Conservation (phyloP, 768 basidiomycete species). For the Candolleomyces eurysporus region DNA sequence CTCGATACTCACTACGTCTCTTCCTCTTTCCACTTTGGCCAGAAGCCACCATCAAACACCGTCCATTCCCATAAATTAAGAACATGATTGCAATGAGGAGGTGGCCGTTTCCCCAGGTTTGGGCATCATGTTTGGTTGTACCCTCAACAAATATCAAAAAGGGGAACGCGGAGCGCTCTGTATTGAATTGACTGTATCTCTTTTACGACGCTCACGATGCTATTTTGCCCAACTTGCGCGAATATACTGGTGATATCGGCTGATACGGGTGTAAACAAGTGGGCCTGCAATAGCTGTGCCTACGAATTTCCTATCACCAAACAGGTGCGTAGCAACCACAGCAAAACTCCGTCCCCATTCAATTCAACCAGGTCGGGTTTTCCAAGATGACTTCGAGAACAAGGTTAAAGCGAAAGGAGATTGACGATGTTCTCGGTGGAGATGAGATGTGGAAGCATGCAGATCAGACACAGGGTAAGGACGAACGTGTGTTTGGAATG, state of each 20-base stretch:
- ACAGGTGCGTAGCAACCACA: conserved; percentile 46
- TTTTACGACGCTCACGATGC: conserved; percentile 45
- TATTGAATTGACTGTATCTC: background rate
- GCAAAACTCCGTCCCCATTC: background rate
- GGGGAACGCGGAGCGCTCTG: background rate
- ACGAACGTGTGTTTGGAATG: background rate
- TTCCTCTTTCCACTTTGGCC: too few relatives aligned
- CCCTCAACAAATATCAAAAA: background rate
- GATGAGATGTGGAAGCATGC: conserved; percentile 94
- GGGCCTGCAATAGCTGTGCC: conserved; percentile 90
- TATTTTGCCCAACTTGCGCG: conserved; percentile 94
- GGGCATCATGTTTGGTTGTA: too few relatives aligned
- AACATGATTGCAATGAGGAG: too few relatives aligned
- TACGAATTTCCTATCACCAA: conserved; percentile 93
- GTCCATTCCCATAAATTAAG: too few relatives aligned
- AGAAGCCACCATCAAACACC: too few relatives aligned
- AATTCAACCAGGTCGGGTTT: background rate
- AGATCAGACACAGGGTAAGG: conserved; percentile 74
- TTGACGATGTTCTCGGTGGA: conserved; percentile 95
- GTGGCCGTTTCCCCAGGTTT: too few relatives aligned
- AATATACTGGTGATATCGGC: conserved; percentile 80
- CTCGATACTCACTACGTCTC: too few relatives aligned
- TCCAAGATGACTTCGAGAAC: conserved; percentile 90
- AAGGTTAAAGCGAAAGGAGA: conserved; percentile 80
- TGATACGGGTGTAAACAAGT: conserved; percentile 84